Evolutionary conservation across 805 yeast genomes (phyloP).

Genomic region (Kodamaea sagamina): DNA sequence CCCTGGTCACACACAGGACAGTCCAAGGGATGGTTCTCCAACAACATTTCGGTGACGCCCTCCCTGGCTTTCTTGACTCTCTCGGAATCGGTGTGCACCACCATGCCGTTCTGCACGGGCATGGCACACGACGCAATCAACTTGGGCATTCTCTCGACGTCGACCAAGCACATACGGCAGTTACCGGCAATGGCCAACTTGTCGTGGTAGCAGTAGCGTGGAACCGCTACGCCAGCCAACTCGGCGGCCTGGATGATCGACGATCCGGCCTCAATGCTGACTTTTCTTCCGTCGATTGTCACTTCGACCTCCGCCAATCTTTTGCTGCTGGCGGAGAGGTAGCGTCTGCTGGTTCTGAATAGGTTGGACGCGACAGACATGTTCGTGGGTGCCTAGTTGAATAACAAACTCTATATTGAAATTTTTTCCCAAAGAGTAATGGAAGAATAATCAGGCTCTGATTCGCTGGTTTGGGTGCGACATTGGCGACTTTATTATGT

Average conservation of each 20-base stretch:
- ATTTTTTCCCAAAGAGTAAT: conserved; percentile 15
- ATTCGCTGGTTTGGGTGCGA: conserved; percentile 24
- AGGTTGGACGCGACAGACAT: conserved; percentile 13
- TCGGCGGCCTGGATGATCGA: conserved; percentile 91
- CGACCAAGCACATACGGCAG: conserved; percentile 92
- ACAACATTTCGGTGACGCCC: conserved; percentile 85
- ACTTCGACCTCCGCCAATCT: conserved; percentile 56
- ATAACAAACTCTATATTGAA: conserved; percentile 1
- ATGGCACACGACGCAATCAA: conserved; percentile 88
- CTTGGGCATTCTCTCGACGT: conserved; percentile 85
- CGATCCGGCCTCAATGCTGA: conserved; percentile 80
- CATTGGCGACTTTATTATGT: conserved; percentile 1
- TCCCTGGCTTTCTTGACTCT: conserved; percentile 82
- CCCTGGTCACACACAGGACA: conserved; percentile 95
- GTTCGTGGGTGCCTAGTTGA: neutral
- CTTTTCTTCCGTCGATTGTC: conserved; percentile 69
- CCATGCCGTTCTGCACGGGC: conserved; percentile 92
- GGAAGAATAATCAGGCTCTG: conserved; percentile 28
- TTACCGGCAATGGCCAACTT: conserved; percentile 89
- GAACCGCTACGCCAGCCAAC: conserved; percentile 84
- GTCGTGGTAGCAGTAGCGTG: conserved; percentile 90
- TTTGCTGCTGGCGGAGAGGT: conserved; percentile 35
- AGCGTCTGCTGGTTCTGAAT: conserved; percentile 21
- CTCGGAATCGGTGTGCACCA: conserved; percentile 75
- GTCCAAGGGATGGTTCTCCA: conserved; percentile 88